phyloP scores from a whole-genome alignment of 2,329 filamentous ascomycete species.

The Trichoderma afroharzianum region DNA sequence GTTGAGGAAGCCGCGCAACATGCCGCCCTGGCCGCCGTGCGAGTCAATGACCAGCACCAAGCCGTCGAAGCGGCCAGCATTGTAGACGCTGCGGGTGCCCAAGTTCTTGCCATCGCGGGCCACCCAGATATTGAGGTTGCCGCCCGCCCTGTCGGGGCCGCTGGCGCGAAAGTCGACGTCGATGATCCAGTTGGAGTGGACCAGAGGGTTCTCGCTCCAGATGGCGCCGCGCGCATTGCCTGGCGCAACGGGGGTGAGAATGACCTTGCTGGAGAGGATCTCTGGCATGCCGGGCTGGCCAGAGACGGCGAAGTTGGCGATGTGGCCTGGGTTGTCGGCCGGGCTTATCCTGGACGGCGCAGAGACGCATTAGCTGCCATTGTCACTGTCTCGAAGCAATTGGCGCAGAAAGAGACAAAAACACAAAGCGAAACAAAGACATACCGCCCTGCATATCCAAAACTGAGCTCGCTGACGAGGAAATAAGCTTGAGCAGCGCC shows the following conservation, averaged over 20 bases:
- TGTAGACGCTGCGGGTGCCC: constrained; percentile 77
- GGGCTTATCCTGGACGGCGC: constrained; percentile 57
- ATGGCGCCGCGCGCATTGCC: constrained; percentile 80
- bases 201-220: constrained; percentile 67
- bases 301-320: constrained; percentile 54
- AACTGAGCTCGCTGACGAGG: constrained; percentile 70
- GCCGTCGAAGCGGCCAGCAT: constrained; percentile 82
- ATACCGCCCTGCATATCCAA: constrained; percentile 66
- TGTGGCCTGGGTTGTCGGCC: constrained; percentile 44
- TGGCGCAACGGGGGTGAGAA: constrained; percentile 84
- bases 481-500: constrained; percentile 58
- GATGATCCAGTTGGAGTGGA: constrained; percentile 69
- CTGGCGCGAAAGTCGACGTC: constrained; percentile 85
- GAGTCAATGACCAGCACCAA: constrained; percentile 82
- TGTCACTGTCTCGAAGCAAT: neutral
- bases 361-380: neutral
- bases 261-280: constrained; percentile 80
- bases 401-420: neutral
- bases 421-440: neutral
- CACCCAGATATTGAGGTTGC: constrained; percentile 94
- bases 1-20: constrained; percentile 88
- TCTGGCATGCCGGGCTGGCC: constrained; percentile 56
- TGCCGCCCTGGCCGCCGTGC: constrained; percentile 73
- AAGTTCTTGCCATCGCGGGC: constrained; percentile 65
- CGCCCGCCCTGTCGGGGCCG: constrained; percentile 78